These are phyloP conservation scores for Rhodamnia rubescens DNA, from an alignment of 345 rosid species.

Conservation along the genomic window DNA sequence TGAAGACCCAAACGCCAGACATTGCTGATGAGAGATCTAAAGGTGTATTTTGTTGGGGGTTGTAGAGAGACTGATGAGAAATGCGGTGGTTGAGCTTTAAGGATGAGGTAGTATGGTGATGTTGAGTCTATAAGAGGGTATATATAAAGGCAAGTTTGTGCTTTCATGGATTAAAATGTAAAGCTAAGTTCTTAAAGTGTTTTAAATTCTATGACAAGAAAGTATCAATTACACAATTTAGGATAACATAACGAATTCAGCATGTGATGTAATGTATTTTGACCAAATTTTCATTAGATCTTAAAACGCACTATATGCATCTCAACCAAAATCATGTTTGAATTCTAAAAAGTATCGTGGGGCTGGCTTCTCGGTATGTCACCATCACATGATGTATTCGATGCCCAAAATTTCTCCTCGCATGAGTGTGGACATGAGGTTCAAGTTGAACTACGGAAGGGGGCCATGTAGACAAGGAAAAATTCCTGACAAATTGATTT, in stretches of 20 bases:
- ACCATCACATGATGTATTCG: not conserved
- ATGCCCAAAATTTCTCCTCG: not conserved
- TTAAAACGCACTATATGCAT: no score
- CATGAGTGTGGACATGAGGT: not conserved
- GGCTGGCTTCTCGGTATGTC: not conserved
- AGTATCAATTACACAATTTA: not conserved
- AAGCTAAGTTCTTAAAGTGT: not conserved
- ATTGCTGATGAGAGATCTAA: slow-evolving; percentile 9
- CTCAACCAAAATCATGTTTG: no score
- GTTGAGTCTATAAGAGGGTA: not conserved
- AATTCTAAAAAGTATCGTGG: not conserved
- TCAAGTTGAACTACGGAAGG: not conserved
- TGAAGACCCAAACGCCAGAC: slow-evolving; percentile 85
- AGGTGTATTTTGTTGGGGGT: slow-evolving; percentile 20
- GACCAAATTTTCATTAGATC: no score
- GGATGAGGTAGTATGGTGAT: not conserved
- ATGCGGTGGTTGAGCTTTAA: slow-evolving; percentile 4
- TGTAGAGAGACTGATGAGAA: slow-evolving; percentile 10
- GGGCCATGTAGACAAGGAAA: not conserved
- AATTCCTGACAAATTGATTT: not conserved
- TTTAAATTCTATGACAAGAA: not conserved
- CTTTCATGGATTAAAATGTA: not conserved
- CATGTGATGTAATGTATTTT: no score
- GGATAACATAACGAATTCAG: not conserved
- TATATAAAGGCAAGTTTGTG: not conserved